Conservation (phyloP, 768 basidiomycete genomes). For the Tulasnella sp. region DNA sequence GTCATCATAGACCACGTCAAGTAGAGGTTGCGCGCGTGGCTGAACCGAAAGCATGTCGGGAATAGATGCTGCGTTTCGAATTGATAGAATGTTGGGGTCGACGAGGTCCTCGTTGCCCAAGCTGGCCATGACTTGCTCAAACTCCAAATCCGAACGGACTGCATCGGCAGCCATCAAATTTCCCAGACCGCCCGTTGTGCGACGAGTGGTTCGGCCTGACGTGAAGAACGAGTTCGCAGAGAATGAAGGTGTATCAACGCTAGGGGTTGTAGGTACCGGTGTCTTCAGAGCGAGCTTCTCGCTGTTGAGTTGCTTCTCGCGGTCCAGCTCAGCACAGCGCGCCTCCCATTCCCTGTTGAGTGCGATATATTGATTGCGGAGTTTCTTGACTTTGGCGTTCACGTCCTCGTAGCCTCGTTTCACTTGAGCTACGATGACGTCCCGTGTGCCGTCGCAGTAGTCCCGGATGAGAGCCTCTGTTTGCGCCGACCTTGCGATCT, state of each 20-base stretch:
- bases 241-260: constrained; percentile 34
- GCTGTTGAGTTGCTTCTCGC: constrained; percentile 30
- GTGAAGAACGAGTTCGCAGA: constrained; percentile 26
- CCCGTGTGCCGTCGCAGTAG: neutral
- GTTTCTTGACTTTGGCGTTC: constrained; percentile 43
- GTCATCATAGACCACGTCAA: constrained; percentile 69
- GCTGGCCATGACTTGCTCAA: constrained; percentile 95
- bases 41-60: constrained; percentile 81
- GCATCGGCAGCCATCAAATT: constrained; percentile 57
- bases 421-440: neutral
- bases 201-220: constrained; percentile 56
- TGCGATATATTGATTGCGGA: constrained; percentile 58
- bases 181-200: constrained; percentile 52
- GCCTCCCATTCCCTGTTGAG: constrained; percentile 66
- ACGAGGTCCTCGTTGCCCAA: constrained; percentile 85
- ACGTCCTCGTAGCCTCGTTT: neutral
- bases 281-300: neutral
- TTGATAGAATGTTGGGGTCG: constrained; percentile 84
- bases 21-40: constrained; percentile 34
- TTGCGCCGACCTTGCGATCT: neutral
- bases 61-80: constrained; percentile 74
- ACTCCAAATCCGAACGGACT: constrained; percentile 90
- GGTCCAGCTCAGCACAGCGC: constrained; percentile 61
- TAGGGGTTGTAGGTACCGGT: constrained; percentile 25
- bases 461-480: neutral